Conservation (phyloP, 805 yeast genomes). For the Babjeviella inositovora region DNA sequence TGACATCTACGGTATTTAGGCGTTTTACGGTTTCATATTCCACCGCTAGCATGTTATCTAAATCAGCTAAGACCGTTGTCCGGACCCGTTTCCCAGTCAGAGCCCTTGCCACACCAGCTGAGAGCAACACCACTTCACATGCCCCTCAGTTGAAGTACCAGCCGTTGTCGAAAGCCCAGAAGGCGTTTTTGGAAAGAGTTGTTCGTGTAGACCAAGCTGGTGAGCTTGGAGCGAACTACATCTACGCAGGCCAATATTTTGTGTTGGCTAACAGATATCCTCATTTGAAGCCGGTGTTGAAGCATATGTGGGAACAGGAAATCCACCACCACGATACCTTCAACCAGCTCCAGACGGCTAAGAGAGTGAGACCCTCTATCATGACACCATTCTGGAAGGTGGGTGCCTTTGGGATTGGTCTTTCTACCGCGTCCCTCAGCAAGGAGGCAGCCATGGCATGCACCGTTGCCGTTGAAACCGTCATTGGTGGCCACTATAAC, state of each 20-base stretch:
- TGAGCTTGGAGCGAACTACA: conserved; percentile 88
- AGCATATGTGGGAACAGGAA: conserved; percentile 99
- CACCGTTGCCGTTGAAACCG: conserved; percentile 97
- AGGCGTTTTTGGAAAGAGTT: conserved; percentile 54
- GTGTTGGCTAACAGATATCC: conserved; percentile 62
- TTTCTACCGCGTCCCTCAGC: conserved; percentile 70
- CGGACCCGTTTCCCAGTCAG: too few relatives aligned
- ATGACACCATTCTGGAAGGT: conserved; percentile 87
- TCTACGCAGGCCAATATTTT: conserved; percentile 79
- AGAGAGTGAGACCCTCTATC: conserved; percentile 82
- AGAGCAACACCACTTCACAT: too few relatives aligned
- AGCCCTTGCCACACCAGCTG: too few relatives aligned
- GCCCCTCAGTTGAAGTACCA: too few relatives aligned
- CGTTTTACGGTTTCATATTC: too few relatives aligned
- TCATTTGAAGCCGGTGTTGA: conserved; percentile 58
- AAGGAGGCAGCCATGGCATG: conserved; percentile 99
- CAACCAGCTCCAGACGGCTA: conserved; percentile 54
- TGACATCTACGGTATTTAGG: too few relatives aligned
- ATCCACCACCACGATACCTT: conserved; percentile 81
- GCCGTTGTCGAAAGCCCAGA: conserved; percentile 34
- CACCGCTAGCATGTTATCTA: too few relatives aligned
- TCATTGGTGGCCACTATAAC: conserved; percentile 92
- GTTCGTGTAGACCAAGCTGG: conserved; percentile 97
- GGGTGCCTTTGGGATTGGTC: conserved; percentile 82
- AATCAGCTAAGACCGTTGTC: too few relatives aligned